A percentile compares a stretch with the other conserved stretches of the same genome.
These are phyloP conservation scores for Cladosporium halotolerans DNA, from an alignment of 2,329 filamentous ascomycete species.

Conservation along the genomic window DNA sequence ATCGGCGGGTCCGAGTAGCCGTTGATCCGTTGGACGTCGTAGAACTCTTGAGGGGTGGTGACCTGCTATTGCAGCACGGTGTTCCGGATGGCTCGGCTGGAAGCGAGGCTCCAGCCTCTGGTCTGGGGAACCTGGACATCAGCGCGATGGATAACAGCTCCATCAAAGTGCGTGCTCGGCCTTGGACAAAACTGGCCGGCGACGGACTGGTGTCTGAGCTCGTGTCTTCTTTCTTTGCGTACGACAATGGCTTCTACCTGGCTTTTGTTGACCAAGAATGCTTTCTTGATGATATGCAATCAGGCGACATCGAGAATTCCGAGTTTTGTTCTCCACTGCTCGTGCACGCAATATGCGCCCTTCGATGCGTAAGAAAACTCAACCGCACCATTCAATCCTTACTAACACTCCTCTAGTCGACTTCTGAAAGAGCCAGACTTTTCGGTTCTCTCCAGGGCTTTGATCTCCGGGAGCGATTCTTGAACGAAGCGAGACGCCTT, in stretches of 20 bases:
- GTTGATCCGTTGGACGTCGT: constrained; percentile 6
- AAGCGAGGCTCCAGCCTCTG: not conserved
- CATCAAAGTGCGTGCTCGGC: constrained; percentile 5
- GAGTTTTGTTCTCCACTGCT: constrained; percentile 27
- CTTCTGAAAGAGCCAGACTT: constrained; percentile 5
- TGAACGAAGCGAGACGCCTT: constrained; percentile 1
- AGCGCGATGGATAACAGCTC: constrained; percentile 5
- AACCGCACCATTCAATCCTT: not conserved
- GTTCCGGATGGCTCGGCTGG: not conserved
- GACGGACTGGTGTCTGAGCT: constrained; percentile 8
- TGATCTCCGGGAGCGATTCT: constrained; percentile 2
- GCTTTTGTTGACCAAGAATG: constrained; percentile 8
- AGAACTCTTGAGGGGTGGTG: not conserved
- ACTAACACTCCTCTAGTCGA: not conserved
- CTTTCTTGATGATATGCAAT: constrained; percentile 7
- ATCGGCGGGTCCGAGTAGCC: constrained; percentile 2
- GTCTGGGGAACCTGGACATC: constrained; percentile 3
- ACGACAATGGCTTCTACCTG: constrained; percentile 9
- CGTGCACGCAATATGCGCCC: constrained; percentile 28
- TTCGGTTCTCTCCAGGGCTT: constrained; percentile 8
- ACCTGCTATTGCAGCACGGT: constrained; percentile 3
- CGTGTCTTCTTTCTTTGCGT: constrained; percentile 7
- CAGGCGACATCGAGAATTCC: not conserved
- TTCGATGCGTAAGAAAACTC: constrained; percentile 2
- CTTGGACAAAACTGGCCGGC: constrained; percentile 3